Evolutionary conservation across 306 rosid genomes (phyloP).

Genomic region (Lathyrus aphaca): DNA sequence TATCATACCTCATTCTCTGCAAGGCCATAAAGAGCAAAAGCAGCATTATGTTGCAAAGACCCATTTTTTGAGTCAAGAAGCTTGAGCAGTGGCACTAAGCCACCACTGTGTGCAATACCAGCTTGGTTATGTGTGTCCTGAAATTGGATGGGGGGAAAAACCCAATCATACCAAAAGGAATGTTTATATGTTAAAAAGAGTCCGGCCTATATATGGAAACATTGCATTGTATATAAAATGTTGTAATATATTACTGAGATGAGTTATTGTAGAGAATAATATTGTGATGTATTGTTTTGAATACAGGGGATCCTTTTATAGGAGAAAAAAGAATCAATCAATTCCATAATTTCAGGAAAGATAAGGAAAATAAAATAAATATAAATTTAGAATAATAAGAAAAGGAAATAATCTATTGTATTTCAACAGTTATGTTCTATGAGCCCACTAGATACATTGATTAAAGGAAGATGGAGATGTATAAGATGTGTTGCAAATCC

Average conservation of each 20-base stretch:
- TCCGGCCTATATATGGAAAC: slow-evolving; percentile 10
- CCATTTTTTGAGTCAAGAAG: slow-evolving; percentile 99
- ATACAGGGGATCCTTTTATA: no score
- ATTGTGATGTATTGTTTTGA: no score
- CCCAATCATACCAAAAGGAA: slow-evolving; percentile 32
- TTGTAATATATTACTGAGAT: slow-evolving; percentile 5
- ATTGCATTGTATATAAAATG: slow-evolving; percentile 21
- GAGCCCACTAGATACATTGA: background rate
- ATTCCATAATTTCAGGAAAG: no score
- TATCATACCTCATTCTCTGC: slow-evolving; percentile 90
- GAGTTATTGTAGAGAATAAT: background rate
- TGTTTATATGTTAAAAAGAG: slow-evolving; percentile 12
- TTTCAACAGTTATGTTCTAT: background rate
- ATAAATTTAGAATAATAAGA: no score
- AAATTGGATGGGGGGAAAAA: slow-evolving; percentile 27
- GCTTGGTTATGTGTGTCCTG: slow-evolving; percentile 98
- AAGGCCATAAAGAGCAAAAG: slow-evolving; percentile 97
- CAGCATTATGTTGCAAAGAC: slow-evolving; percentile 97
- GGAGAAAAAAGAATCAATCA: no score
- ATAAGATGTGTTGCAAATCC: slow-evolving; percentile 22
- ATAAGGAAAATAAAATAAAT: no score
- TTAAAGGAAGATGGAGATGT: slow-evolving; percentile 18
- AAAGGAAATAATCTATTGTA: no score
- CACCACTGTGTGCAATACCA: slow-evolving; percentile 96
- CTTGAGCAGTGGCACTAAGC: slow-evolving; percentile 84